Base-by-base conservation (phyloP, 495 filamentous ascomycete species). In the Cairneyella variabilis region DNA sequence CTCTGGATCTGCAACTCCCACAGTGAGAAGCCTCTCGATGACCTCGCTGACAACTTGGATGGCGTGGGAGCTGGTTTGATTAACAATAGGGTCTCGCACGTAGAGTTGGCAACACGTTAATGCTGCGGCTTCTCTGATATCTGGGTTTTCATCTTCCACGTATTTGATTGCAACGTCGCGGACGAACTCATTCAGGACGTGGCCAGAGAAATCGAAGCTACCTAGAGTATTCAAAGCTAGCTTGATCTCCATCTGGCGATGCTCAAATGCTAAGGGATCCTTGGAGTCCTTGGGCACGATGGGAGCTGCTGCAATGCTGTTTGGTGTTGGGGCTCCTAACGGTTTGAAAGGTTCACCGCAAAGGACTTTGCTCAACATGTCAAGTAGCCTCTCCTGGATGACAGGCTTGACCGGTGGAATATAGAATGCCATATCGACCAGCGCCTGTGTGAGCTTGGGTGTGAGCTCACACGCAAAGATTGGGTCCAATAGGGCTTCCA, bases 371-470 rank as follows among this genome's bases (percentile, higher is more conserved):
- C 93, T 97, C 4, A 99, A 76, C 82, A 97, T 89, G 63, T 99
- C 88, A 26, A 99, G 79, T 30, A 99, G 76, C 53, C 89, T 85
- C 56, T 96, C 91, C 66, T 99, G 93, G 36, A 99, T 97, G 10
- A 79, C 89, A 23, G 84, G 77, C 67, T 95, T 92, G 57, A 96
- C 86, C 1, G 95, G 93, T 0, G 93, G 92, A 44, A 99, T 95
- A 65, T 97, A 97, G 64, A 97, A 93, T 36, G 93, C 91, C 88
- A 99, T 95, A 64, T 97, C 93, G 18, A 97, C 90, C 44, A 99
- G 73, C 12, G 93, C 93, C 65, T 97, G 91, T 0, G 90, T 96
- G 17, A 99, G 78, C 45, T 93, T 89, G 57, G 89, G 86, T 49
- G 88, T 96, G 34, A 99, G 75, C 39, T 92, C 91, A 59, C 93